Percentiles rank a stretch among this genome's conserved stretches.
Evolutionary conservation across 2,329 filamentous ascomycete species (phyloP).

Genomic region (Thelonectria blattea): DNA sequence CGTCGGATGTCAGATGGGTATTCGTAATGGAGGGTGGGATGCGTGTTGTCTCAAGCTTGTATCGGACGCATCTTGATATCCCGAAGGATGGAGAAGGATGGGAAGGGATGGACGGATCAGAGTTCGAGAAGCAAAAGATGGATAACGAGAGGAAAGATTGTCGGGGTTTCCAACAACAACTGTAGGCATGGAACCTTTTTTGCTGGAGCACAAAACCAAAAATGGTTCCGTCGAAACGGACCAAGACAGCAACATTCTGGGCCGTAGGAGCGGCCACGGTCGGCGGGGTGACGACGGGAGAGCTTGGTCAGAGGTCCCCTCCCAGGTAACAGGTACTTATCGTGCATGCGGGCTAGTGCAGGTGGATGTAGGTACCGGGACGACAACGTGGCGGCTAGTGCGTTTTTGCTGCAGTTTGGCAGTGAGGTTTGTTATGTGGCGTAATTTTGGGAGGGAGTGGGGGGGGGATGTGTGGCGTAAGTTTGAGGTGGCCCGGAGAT

Average conservation of each 20-base stretch:
- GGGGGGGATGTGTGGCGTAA: no score
- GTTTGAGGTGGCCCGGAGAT: no score
- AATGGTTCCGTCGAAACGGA: not conserved
- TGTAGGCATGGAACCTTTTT: conserved; percentile 3
- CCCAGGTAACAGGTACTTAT: not conserved
- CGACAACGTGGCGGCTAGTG: no score
- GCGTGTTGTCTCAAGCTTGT: conserved; percentile 16
- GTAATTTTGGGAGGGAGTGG: no score
- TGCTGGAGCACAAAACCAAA: not conserved
- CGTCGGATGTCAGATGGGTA: not conserved
- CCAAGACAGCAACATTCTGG: not conserved
- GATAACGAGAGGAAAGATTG: not conserved
- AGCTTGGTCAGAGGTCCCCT: not conserved
- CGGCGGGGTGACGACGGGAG: not conserved
- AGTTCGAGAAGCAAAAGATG: not conserved
- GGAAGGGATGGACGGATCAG: not conserved
- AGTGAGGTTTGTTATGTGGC: no score
- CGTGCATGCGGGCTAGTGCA: not conserved
- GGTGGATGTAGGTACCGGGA: no score
- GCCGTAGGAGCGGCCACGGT: not conserved
- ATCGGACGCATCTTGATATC: conserved; percentile 16
- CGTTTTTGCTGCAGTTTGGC: no score
- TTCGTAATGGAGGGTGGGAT: not conserved
- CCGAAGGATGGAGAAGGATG: not conserved
- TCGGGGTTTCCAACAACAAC: not conserved